Evolutionary conservation across 1,284 basidiomycete genomes (phyloP).

Genomic region (Puccinia novopanici): DNA sequence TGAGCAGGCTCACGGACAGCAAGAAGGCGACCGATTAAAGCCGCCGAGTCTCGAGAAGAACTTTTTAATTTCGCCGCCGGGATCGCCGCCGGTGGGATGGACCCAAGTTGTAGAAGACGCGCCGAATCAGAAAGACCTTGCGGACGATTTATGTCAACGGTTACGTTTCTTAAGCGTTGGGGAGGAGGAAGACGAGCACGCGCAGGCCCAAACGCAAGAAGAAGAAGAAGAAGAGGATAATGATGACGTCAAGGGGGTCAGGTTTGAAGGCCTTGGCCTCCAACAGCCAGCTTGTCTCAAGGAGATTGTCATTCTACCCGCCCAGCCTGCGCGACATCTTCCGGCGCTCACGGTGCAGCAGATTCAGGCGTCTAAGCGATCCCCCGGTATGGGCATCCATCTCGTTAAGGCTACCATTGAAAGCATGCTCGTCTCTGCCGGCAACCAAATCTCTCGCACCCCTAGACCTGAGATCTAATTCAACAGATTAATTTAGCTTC

Average conservation of each 20-base stretch:
- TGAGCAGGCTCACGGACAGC: not conserved
- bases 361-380: slow-evolving; percentile 43
- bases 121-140: slow-evolving; percentile 81
- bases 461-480: slow-evolving; percentile 49
- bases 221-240: slow-evolving; percentile 57
- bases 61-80: slow-evolving; percentile 95
- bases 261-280: not conserved
- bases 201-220: slow-evolving; percentile 65
- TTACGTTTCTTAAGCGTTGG: slow-evolving; percentile 63
- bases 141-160: slow-evolving; percentile 82
- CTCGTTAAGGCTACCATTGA: slow-evolving; percentile 58
- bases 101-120: slow-evolving; percentile 87
- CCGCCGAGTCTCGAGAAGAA: slow-evolving; percentile 84
- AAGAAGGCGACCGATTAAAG: slow-evolving; percentile 63
- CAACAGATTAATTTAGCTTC: too few relatives aligned
- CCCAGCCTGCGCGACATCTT: slow-evolving; percentile 47
- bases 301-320: slow-evolving; percentile 52
- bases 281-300: not conserved
- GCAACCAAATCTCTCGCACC: slow-evolving; percentile 52
- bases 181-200: slow-evolving; percentile 58
- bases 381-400: slow-evolving; percentile 52
- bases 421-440: slow-evolving; percentile 52
- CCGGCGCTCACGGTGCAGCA: slow-evolving; percentile 52
- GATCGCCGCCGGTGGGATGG: slow-evolving; percentile 97
- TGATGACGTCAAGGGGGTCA: not conserved